Conservation (phyloP, 139 green algal species). For the Tetraselmis striata region DNA sequence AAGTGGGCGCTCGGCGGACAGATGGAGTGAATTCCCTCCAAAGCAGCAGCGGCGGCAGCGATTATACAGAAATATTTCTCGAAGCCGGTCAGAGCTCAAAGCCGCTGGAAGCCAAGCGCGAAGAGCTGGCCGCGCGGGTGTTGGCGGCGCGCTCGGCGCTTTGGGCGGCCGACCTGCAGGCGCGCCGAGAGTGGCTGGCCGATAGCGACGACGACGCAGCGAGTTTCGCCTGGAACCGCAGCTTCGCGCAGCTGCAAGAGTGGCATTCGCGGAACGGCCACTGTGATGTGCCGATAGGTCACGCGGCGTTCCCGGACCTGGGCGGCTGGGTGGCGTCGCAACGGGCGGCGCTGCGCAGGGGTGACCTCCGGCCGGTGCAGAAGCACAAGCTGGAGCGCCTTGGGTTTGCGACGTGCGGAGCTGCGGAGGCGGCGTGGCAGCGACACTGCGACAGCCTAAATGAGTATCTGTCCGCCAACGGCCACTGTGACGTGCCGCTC, state of each 20-base stretch:
- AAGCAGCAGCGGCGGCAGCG: background rate
- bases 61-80: background rate
- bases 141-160: background rate
- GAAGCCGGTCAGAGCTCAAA: background rate
- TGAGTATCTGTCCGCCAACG: background rate
- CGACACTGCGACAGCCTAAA: too few species aligned
- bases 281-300: background rate
- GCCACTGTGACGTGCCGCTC: background rate
- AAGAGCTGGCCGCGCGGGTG: background rate
- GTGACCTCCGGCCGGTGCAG: background rate
- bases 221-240: background rate
- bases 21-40: too few species aligned
- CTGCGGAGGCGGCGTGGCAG: background rate
- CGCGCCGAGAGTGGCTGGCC: background rate
- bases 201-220: too few species aligned
- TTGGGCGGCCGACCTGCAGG: background rate
- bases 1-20: background rate
- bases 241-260: background rate
- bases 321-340: background rate
- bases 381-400: background rate
- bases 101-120: background rate
- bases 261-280: background rate
- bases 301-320: background rate
- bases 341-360: background rate
- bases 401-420: background rate